Evolutionary conservation across 768 basidiomycete species (phyloP), one percentile per base, ranked within the genome.

Genomic region (Tubosaeta sp.): DNA sequence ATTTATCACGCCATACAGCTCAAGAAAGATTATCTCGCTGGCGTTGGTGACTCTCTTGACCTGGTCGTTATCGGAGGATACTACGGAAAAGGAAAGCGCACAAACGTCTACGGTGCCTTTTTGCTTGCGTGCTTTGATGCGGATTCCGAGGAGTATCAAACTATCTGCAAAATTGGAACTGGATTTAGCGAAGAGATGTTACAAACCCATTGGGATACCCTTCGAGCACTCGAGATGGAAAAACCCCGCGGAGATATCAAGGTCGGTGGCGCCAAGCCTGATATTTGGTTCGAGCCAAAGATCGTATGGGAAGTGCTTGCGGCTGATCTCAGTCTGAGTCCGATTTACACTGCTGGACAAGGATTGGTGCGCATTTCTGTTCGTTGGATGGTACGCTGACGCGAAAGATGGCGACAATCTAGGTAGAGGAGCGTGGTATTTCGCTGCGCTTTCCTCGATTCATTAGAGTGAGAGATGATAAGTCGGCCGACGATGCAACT

Each of bases 101-200:
- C 95, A 25, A 88, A 90, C 66, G 90, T 96, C 25, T 99, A 98
- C 64, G 96, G 96, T 45, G 96, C 96, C 12, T 98, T 96, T 81
- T 79, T 98, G 21, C 81, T 99, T 32, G 96, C 96, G 8, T 97
- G 95, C 71, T 98, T 93, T 66, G 96, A 99, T 67, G 76, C 84
- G 50, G 96, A 98, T 59, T 79, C 87, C 18, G 95, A 97, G 68
- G 89, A 90, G 65, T 98, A 81, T 66, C 96, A 99, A 64, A 94
- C 94, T 4, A 93, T 98, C 46, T 98, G 96, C 79, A 99, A 99
- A 69, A 96, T 99, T 58, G 96, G 96, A 9, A 99, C 96, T 0
- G 96, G 96, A 2, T 98, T 99, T 73, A 90, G 87, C 50, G 96
- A 99, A 60, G 96, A 98, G 64, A 77, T 80, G 52, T 69, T 99